Percentiles rank a stretch among this genome's conserved stretches.
These are phyloP conservation scores for Aspergillus tubingensis DNA, from an alignment of 2,329 filamentous ascomycete species.

Conservation along the genomic window DNA sequence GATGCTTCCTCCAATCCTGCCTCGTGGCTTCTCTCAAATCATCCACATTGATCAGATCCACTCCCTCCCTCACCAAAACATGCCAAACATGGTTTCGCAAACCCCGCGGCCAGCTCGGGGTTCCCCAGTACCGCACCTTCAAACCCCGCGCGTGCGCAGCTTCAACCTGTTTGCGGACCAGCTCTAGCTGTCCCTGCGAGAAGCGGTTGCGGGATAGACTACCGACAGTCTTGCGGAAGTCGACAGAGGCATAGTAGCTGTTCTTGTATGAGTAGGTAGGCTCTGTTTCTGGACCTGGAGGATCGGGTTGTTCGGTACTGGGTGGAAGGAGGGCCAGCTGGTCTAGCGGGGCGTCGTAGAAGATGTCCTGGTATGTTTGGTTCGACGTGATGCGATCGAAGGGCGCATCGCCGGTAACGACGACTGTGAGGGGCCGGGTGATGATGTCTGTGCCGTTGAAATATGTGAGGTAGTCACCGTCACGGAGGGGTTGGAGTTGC, in stretches of 20 bases:
- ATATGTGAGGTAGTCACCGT: slow-evolving; percentile 47
- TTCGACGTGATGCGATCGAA: slow-evolving; percentile 42
- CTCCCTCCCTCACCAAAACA: slow-evolving; percentile 56
- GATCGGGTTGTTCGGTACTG: not conserved
- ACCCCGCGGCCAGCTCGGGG: slow-evolving; percentile 59
- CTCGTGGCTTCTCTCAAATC: slow-evolving; percentile 54
- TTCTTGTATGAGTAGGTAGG: slow-evolving; percentile 55
- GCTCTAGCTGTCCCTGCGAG: slow-evolving; percentile 46
- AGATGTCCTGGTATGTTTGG: slow-evolving; percentile 49
- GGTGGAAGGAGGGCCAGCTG: slow-evolving; percentile 6
- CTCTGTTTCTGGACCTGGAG: not conserved
- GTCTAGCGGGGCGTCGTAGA: slow-evolving; percentile 52
- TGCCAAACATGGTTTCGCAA: slow-evolving; percentile 60
- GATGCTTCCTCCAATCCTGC: slow-evolving; percentile 40
- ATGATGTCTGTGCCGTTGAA: slow-evolving; percentile 42
- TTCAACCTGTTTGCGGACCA: slow-evolving; percentile 49
- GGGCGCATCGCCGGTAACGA: slow-evolving; percentile 51
- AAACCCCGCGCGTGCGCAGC: slow-evolving; percentile 56
- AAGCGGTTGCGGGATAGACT: slow-evolving; percentile 51
- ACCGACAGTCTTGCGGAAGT: slow-evolving; percentile 59
- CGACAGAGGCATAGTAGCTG: slow-evolving; percentile 66
- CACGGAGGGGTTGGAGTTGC: slow-evolving; percentile 46
- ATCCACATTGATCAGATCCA: slow-evolving; percentile 64
- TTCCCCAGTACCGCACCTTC: slow-evolving; percentile 62
- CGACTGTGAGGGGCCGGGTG: slow-evolving; percentile 49